These are phyloP conservation scores for Aspergillus affinis DNA, from an alignment of 495 filamentous ascomycete species.

Conservation along the genomic window DNA sequence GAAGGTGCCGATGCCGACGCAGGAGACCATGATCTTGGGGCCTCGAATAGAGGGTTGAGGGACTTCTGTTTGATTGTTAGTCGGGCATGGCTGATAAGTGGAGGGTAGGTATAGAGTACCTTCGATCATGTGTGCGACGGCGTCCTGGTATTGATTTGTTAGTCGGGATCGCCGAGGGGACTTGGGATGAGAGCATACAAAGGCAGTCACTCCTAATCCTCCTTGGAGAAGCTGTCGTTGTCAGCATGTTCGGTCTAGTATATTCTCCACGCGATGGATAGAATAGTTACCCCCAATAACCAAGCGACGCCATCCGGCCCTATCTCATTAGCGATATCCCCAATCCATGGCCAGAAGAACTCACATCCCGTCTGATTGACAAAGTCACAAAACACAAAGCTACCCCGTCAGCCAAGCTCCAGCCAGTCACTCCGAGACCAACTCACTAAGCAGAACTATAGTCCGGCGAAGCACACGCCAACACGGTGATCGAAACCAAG, in stretches of 20 bases:
- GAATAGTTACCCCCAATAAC: slow-evolving; percentile 52
- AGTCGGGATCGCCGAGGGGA: not conserved
- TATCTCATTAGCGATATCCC: slow-evolving; percentile 20
- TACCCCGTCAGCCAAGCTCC: slow-evolving; percentile 17
- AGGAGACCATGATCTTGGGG: slow-evolving; percentile 69
- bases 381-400: slow-evolving; percentile 57
- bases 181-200: slow-evolving; percentile 27
- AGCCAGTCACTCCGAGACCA: slow-evolving; percentile 13
- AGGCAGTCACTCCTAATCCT: slow-evolving; percentile 58
- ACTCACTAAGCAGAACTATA: slow-evolving; percentile 60
- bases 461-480: slow-evolving; percentile 58
- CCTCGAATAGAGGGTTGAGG: slow-evolving; percentile 61
- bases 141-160: slow-evolving; percentile 32
- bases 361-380: slow-evolving; percentile 55
- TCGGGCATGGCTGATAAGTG: not conserved
- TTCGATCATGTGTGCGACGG: slow-evolving; percentile 49
- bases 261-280: not conserved
- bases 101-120: slow-evolving; percentile 17
- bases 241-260: slow-evolving; percentile 6
- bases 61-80: slow-evolving; percentile 49
- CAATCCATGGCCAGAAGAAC: not conserved
- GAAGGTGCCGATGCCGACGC: slow-evolving; percentile 63
- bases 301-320: slow-evolving; percentile 61
- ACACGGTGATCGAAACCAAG: slow-evolving; percentile 63
- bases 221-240: slow-evolving; percentile 48